These are phyloP conservation scores for Leccinellum rugosiceps DNA, from an alignment of 768 basidiomycete genomes.

Conservation along the genomic window DNA sequence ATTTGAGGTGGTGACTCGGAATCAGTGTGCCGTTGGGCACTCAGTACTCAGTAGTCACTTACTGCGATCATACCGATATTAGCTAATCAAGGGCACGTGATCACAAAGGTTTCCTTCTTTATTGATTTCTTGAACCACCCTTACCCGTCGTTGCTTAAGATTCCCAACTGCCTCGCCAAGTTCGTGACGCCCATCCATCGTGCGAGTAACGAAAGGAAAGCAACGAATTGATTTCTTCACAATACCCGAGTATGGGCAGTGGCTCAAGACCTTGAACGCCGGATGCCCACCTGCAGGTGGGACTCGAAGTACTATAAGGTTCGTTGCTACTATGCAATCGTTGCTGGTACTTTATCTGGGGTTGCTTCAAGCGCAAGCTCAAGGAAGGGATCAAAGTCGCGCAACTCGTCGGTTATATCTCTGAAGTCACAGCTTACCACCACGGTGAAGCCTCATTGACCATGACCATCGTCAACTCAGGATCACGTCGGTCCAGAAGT, in stretches of 20 bases:
- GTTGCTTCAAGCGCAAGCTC: conserved; percentile 91
- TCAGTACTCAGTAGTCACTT: too few relatives aligned
- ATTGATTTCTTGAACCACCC: conserved; percentile 98
- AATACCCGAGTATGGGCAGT: conserved; percentile 93
- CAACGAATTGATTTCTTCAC: conserved; percentile 90
- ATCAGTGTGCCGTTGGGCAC: too few relatives aligned
- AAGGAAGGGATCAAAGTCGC: conserved; percentile 93
- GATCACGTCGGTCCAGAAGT: conserved; percentile 95
- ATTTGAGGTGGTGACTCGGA: too few relatives aligned
- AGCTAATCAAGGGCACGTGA: too few relatives aligned
- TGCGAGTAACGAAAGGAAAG: conserved; percentile 83
- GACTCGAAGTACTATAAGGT: conserved; percentile 97
- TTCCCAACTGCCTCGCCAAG: conserved; percentile 91
- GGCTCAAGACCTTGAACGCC: conserved; percentile 80
- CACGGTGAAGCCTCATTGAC: conserved; percentile 90
- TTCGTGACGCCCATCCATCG: conserved; percentile 99
- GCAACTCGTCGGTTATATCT: conserved; percentile 93
- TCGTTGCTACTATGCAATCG: conserved; percentile 11
- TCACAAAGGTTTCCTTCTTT: too few relatives aligned
- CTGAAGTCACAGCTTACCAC: conserved; percentile 93
- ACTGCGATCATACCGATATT: too few relatives aligned
- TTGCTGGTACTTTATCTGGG: conserved; percentile 62
- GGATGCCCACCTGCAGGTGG: conserved; percentile 80
- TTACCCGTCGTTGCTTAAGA: conserved; percentile 88
- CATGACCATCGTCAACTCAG: conserved; percentile 88